Percentiles rank a stretch among this genome's conserved stretches.
phyloP scores from a whole-genome alignment of 768 basidiomycete genomes.

The Boletus patriciae region DNA sequence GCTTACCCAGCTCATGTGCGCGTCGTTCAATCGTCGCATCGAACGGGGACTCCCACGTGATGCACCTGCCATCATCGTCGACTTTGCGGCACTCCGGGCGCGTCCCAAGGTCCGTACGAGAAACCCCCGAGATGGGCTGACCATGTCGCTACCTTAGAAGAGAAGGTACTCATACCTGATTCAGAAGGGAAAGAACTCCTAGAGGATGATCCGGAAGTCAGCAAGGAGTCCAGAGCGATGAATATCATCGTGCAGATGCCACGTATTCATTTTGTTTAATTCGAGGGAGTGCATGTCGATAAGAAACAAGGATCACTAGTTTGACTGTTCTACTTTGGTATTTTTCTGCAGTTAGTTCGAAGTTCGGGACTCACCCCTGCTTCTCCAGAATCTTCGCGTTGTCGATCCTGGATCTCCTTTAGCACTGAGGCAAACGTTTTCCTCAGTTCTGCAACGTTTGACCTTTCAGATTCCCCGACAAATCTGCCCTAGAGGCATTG shows the following conservation, averaged over 20 bases:
- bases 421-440: too few relatives aligned
- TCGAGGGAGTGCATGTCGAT: too few relatives aligned
- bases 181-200: not conserved
- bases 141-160: not conserved
- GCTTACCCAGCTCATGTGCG: conserved; percentile 11
- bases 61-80: conserved; percentile 8
- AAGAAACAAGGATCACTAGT: not conserved
- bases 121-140: conserved; percentile 1
- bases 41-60: conserved; percentile 8
- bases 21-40: conserved; percentile 14
- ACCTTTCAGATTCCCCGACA: too few relatives aligned
- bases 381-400: too few relatives aligned
- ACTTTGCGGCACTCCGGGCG: conserved; percentile 10
- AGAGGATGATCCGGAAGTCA: conserved; percentile 4
- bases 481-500: too few relatives aligned
- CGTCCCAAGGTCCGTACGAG: conserved; percentile 13
- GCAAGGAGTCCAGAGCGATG: conserved; percentile 9
- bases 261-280: conserved; percentile 8
- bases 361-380: not conserved
- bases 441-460: too few relatives aligned
- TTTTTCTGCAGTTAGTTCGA: not conserved
- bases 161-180: conserved; percentile 4
- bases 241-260: conserved; percentile 13
- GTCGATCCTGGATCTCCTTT: too few relatives aligned
- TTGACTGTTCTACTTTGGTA: not conserved